Percentiles rank a stretch among this genome's conserved stretches.
These are phyloP conservation scores for Neofusicoccum umdonicola DNA, from an alignment of 2,329 filamentous ascomycete species.

Conservation along the genomic window DNA sequence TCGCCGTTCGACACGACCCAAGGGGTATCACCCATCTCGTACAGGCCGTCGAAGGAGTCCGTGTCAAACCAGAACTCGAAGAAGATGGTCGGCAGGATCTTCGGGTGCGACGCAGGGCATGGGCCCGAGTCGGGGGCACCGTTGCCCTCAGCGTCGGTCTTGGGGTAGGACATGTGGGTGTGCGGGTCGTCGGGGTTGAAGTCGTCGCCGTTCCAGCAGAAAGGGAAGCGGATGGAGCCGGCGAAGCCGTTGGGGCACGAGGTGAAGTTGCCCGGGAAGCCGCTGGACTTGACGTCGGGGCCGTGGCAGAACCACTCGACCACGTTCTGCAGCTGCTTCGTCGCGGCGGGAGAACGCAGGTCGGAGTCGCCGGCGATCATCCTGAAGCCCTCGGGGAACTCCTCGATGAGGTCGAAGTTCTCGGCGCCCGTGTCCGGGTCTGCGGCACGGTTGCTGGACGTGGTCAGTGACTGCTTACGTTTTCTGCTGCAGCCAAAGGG, in stretches of 20 bases:
- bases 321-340: slow-evolving; percentile 25
- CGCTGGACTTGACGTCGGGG: slow-evolving; percentile 19
- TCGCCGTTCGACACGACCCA: slow-evolving; percentile 39
- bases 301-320: slow-evolving; percentile 21
- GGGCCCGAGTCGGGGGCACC: slow-evolving; percentile 33
- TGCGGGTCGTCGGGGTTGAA: slow-evolving; percentile 31
- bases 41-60: slow-evolving; percentile 32
- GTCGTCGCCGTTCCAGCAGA: slow-evolving; percentile 38
- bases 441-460: slow-evolving; percentile 13
- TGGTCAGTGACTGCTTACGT: background rate
- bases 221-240: slow-evolving; percentile 35
- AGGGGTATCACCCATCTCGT: slow-evolving; percentile 28
- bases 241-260: slow-evolving; percentile 37
- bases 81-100: slow-evolving; percentile 38
- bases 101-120: slow-evolving; percentile 31
- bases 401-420: slow-evolving; percentile 30
- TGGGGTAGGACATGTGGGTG: slow-evolving; percentile 42
- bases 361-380: slow-evolving; percentile 37
- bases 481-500: background rate
- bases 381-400: slow-evolving; percentile 35
- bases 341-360: slow-evolving; percentile 29
- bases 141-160: slow-evolving; percentile 26
- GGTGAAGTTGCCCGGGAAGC: slow-evolving; percentile 38
- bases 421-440: slow-evolving; percentile 31
- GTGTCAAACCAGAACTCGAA: slow-evolving; percentile 41